Evolutionary conservation across 2,329 filamentous ascomycete species (phyloP).

Genomic region (Trichoderma lentiforme): DNA sequence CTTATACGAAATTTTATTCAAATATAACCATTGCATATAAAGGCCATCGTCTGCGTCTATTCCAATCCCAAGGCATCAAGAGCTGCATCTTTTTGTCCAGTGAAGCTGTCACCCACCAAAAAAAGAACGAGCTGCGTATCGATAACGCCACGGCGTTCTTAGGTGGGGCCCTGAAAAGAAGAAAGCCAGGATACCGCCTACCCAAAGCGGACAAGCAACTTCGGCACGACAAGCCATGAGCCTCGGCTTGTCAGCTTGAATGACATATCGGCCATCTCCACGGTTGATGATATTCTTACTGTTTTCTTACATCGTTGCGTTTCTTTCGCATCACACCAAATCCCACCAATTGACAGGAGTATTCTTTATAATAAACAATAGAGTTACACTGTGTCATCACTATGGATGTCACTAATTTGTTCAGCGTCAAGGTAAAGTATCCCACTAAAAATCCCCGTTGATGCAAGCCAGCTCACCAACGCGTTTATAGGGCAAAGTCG

Average conservation of each 20-base stretch:
- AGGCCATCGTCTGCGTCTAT: neutral
- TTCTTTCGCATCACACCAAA: neutral
- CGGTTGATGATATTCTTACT: neutral
- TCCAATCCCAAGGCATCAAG: neutral
- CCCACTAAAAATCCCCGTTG: neutral
- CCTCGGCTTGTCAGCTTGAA: neutral
- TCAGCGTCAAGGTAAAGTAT: conserved; percentile 5
- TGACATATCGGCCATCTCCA: neutral
- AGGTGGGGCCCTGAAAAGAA: neutral
- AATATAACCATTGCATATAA: neutral
- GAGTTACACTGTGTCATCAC: neutral
- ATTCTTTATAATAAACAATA: neutral
- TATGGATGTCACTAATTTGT: conserved; percentile 1
- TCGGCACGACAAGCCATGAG: neutral
- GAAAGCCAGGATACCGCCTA: neutral
- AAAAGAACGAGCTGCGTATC: neutral
- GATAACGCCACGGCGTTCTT: neutral
- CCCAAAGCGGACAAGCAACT: neutral
- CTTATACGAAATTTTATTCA: neutral
- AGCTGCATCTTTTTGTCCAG: neutral
- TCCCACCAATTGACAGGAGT: neutral
- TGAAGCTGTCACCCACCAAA: neutral
- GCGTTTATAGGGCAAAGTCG: conserved; percentile 49
- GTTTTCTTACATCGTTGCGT: neutral
- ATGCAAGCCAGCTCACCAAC: neutral